Conservation (phyloP, 2,329 filamentous ascomycete species). For the Fusarium proliferatum region DNA sequence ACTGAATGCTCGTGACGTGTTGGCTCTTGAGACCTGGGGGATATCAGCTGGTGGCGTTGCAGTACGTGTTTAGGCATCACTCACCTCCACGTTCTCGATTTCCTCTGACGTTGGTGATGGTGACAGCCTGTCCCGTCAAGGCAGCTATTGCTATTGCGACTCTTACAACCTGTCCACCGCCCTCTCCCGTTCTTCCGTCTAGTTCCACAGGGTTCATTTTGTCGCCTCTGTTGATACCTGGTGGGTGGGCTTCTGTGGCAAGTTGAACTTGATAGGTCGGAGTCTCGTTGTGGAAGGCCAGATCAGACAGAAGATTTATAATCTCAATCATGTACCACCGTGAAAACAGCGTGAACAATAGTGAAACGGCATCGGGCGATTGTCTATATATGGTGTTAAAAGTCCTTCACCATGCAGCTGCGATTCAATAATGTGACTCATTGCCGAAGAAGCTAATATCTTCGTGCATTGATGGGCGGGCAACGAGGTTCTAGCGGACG, state of each 20-base stretch:
- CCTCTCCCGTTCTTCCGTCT: slow-evolving; percentile 69
- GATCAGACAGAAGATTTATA: slow-evolving; percentile 5
- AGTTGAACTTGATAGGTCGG: slow-evolving; percentile 7
- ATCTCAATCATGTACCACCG: neutral
- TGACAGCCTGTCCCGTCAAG: slow-evolving; percentile 64
- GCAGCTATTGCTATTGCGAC: slow-evolving; percentile 67
- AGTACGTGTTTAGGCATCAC: slow-evolving; percentile 8
- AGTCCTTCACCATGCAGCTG: neutral
- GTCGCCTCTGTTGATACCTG: neutral
- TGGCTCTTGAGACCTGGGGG: slow-evolving; percentile 67
- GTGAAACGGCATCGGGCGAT: neutral
- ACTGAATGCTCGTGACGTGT: slow-evolving; percentile 67
- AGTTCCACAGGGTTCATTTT: slow-evolving; percentile 57
- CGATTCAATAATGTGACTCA: slow-evolving; percentile 22
- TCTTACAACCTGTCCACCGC: slow-evolving; percentile 70
- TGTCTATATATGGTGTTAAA: slow-evolving; percentile 5
- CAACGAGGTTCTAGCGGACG: neutral
- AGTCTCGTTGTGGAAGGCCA: neutral
- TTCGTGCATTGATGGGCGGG: neutral
- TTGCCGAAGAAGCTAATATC: slow-evolving; percentile 14
- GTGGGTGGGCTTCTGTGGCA: slow-evolving; percentile 12
- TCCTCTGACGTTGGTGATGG: slow-evolving; percentile 65
- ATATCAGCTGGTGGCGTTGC: slow-evolving; percentile 7
- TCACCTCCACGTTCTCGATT: slow-evolving; percentile 57
- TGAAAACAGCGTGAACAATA: slow-evolving; percentile 1